Conservation (phyloP, 2,329 filamentous ascomycete genomes). For the Neonectria sp. region DNA sequence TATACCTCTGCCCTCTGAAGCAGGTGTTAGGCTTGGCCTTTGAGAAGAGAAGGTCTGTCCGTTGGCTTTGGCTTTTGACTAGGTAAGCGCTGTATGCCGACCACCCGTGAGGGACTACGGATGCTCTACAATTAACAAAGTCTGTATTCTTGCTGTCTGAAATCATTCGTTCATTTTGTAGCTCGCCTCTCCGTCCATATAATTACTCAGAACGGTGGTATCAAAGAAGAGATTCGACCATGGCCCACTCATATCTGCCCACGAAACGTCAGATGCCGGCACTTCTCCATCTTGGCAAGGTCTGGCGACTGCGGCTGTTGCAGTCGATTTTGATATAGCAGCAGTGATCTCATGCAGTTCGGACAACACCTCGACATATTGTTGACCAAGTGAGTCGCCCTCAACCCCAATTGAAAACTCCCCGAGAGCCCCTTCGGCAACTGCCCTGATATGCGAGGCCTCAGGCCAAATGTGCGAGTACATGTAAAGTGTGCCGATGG, state of each 20-base stretch:
- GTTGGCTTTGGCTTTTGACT: no score
- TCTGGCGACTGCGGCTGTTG: not conserved
- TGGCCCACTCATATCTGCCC: constrained; percentile 17
- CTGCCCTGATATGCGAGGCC: not conserved
- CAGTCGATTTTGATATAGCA: not conserved
- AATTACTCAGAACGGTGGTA: constrained; percentile 6
- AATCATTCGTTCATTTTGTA: constrained; percentile 1
- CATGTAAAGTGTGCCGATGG: constrained; percentile 14
- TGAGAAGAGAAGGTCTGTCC: no score
- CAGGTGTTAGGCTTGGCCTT: no score
- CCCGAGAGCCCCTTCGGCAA: not conserved
- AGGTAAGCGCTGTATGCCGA: no score
- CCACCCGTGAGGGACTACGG: not conserved
- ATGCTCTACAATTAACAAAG: not conserved
- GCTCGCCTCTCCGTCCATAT: not conserved
- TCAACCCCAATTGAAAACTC: constrained; percentile 16
- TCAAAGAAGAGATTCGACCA: constrained; percentile 19
- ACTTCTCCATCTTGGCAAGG: constrained; percentile 3
- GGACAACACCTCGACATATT: constrained; percentile 4
- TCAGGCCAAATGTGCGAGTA: constrained; percentile 16
- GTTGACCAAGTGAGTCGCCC: constrained; percentile 15
- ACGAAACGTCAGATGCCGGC: constrained; percentile 2
- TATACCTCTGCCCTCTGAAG: no score
- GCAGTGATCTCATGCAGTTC: constrained; percentile 5
- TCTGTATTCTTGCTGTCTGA: not conserved